Percentiles rank a stretch among this genome's conserved stretches.
phyloP scores from a whole-genome alignment of 495 filamentous ascomycete species.

The Tuber calosporum region DNA sequence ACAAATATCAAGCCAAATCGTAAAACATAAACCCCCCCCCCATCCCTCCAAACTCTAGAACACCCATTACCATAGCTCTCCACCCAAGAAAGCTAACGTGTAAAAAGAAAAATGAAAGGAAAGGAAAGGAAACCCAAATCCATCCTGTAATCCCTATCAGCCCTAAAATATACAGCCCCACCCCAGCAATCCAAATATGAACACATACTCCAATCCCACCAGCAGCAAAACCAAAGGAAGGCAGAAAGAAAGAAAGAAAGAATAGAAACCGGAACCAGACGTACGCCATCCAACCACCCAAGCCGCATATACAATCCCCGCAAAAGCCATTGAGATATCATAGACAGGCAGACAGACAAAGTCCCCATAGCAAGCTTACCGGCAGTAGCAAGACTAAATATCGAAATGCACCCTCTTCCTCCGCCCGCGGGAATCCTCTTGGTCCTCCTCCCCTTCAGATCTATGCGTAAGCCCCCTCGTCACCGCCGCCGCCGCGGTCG shows the following conservation, averaged over 20 bases:
- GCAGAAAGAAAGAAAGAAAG: slow-evolving; percentile 12
- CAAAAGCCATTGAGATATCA: slow-evolving; percentile 2
- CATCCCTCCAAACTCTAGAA: not conserved
- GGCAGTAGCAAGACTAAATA: slow-evolving; percentile 28
- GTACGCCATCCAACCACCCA: slow-evolving; percentile 7
- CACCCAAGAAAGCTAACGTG: not conserved
- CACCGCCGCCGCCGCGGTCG: slow-evolving; percentile 23
- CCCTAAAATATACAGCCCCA: not conserved
- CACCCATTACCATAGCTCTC: not conserved
- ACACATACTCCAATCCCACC: slow-evolving; percentile 9
- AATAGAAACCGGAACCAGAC: slow-evolving; percentile 15
- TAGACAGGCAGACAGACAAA: not conserved
- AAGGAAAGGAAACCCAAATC: not conserved
- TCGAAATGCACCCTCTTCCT: slow-evolving; percentile 35
- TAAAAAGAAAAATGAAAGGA: no score
- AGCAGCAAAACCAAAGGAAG: not conserved
- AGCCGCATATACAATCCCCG: slow-evolving; percentile 4
- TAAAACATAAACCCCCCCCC: not conserved
- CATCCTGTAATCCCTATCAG: not conserved
- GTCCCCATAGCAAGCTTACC: slow-evolving; percentile 10
- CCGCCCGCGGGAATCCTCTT: slow-evolving; percentile 17
- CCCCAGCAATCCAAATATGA: not conserved
- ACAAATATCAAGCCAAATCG: not conserved
- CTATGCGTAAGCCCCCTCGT: slow-evolving; percentile 39
- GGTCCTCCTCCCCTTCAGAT: slow-evolving; percentile 23